Percentiles rank a stretch among this genome's conserved stretches.
phyloP scores from a whole-genome alignment of 352 stramenopile species.

The Peronospora tabacina region DNA sequence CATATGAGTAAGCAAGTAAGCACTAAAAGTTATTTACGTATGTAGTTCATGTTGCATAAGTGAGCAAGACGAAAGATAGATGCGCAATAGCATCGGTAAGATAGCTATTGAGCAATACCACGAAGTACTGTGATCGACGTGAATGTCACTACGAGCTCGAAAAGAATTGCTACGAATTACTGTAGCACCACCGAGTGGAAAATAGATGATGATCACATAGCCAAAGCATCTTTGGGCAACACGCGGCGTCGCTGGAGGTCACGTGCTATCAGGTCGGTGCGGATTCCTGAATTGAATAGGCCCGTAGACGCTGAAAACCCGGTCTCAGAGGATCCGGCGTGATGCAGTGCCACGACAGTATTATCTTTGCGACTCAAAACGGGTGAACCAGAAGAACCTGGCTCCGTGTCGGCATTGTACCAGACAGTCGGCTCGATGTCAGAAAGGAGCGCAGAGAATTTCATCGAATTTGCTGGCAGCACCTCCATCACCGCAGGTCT shows the following conservation, averaged over 20 bases:
- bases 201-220: background rate
- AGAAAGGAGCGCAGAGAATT: constrained; percentile 2
- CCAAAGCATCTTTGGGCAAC: background rate
- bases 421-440: constrained; percentile 36
- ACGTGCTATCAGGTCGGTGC: constrained; percentile 26
- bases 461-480: constrained; percentile 1
- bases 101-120: too few relatives aligned
- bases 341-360: constrained; percentile 57
- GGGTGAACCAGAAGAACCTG: constrained; percentile 53
- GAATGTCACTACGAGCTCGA: too few relatives aligned
- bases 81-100: too few relatives aligned
- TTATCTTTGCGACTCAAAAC: constrained; percentile 54
- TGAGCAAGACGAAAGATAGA: too few relatives aligned
- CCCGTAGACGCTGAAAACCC: constrained; percentile 28
- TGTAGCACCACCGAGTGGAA: background rate
- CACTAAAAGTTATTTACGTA: too few relatives aligned
- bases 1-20: too few relatives aligned
- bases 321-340: constrained; percentile 35
- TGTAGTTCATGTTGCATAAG: too few relatives aligned
- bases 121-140: too few relatives aligned
- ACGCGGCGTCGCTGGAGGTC: constrained; percentile 19
- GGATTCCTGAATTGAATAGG: constrained; percentile 24
- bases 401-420: constrained; percentile 64
- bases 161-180: background rate
- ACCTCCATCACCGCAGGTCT: constrained; percentile 36